Percentiles rank a stretch among this genome's conserved stretches.
Conservation (phyloP, 2,329 filamentous ascomycete species). For the Paraconiothyrium brasiliense region DNA sequence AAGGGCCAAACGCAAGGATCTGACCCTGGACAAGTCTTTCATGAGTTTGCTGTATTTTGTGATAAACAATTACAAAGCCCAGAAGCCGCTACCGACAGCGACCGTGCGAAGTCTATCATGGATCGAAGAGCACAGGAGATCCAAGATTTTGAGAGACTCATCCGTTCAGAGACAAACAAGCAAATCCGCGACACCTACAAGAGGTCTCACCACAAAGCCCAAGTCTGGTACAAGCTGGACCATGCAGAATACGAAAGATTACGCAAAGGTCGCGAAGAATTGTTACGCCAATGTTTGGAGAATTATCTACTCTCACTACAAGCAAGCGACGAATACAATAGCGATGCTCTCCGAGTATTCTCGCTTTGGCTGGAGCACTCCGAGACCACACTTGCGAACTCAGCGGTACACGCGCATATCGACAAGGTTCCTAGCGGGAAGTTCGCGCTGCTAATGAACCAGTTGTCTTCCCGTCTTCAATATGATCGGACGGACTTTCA, state of each 20-base stretch:
- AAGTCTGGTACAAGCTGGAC: conserved; percentile 89
- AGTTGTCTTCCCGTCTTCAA: conserved; percentile 91
- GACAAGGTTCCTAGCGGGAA: conserved; percentile 84
- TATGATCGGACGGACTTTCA: conserved; percentile 78
- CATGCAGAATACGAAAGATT: conserved; percentile 85
- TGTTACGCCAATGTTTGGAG: conserved; percentile 87
- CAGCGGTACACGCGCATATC: conserved; percentile 76
- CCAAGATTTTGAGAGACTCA: conserved; percentile 71
- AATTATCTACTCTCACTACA: conserved; percentile 89
- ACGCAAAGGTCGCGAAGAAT: conserved; percentile 77
- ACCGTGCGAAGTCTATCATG: conserved; percentile 79
- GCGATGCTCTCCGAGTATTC: conserved; percentile 89
- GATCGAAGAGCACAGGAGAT: conserved; percentile 85
- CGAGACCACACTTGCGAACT: conserved; percentile 78
- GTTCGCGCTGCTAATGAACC: conserved; percentile 92
- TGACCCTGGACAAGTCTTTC: conserved; percentile 87
- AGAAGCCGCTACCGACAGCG: conserved; percentile 84
- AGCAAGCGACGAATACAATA: conserved; percentile 88
- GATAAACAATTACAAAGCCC: conserved; percentile 91
- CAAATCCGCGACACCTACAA: conserved; percentile 60
- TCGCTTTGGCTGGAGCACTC: conserved; percentile 93
- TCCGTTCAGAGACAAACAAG: conserved; percentile 57
- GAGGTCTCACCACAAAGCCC: conserved; percentile 74
- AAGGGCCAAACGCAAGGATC: conserved; percentile 72
- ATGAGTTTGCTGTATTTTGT: conserved; percentile 95